phyloP scores from a whole-genome alignment of 1,284 basidiomycete species.

The Butyriboletus pseudospeciosus region DNA sequence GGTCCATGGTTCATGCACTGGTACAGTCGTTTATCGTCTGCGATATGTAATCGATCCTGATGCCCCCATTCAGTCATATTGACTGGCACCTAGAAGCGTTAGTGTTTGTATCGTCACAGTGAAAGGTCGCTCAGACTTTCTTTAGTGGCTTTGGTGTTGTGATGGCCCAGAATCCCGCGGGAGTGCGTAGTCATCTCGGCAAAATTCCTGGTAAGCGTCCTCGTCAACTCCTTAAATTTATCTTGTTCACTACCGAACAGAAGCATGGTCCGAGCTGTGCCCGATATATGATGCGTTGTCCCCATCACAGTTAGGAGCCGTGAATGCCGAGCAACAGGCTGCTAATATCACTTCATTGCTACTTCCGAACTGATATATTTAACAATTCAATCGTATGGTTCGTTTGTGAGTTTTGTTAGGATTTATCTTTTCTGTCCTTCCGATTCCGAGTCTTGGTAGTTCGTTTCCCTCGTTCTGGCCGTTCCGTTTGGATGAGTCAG shows the following conservation, averaged over 20 bases:
- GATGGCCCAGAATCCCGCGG: slow-evolving; percentile 35
- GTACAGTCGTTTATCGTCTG: slow-evolving; percentile 19
- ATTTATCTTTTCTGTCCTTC: no score
- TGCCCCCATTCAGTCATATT: slow-evolving; percentile 34
- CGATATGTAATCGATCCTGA: background rate
- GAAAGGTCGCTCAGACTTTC: background rate
- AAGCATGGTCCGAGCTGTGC: slow-evolving; percentile 24
- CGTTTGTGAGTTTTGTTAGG: background rate
- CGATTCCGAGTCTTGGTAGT: no score
- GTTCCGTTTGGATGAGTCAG: no score
- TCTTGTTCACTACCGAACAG: slow-evolving; percentile 3
- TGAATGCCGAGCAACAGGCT: slow-evolving; percentile 16
- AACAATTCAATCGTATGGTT: background rate
- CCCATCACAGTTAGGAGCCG: slow-evolving; percentile 20
- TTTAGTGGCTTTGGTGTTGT: slow-evolving; percentile 38
- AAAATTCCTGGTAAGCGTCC: slow-evolving; percentile 13
- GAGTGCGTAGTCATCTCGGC: slow-evolving; percentile 12
- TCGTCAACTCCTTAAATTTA: no score
- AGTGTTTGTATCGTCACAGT: slow-evolving; percentile 1
- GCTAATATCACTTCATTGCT: slow-evolving; percentile 16
- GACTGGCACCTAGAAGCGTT: slow-evolving; percentile 45
- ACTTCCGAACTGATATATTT: slow-evolving; percentile 9
- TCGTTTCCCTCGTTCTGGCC: no score
- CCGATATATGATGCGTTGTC: slow-evolving; percentile 19
- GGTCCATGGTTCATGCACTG: slow-evolving; percentile 47